A percentile compares a stretch with the other conserved stretches of the same genome.
These are phyloP conservation scores for Alternaria incomplexa DNA, from an alignment of 2,329 filamentous ascomycete species.

Conservation along the genomic window DNA sequence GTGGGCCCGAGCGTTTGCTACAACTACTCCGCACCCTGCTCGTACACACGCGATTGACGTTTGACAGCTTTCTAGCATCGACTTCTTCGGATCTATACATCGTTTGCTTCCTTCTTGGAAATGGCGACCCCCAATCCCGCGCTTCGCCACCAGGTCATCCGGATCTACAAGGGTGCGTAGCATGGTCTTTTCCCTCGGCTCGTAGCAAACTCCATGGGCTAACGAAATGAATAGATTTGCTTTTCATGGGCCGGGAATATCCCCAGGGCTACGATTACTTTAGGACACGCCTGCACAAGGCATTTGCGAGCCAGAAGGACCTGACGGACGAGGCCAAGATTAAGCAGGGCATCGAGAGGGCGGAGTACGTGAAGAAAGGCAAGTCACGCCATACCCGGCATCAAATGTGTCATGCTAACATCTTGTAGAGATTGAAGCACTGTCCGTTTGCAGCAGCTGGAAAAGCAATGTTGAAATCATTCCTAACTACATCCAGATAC, in stretches of 20 bases:
- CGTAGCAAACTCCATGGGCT: background rate
- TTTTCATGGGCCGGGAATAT: slow-evolving; percentile 85
- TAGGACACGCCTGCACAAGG: slow-evolving; percentile 78
- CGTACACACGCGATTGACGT: background rate
- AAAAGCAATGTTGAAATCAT: background rate
- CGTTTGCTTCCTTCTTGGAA: background rate
- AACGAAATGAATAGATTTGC: slow-evolving; percentile 67
- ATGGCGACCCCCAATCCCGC: slow-evolving; percentile 56
- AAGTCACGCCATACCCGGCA: slow-evolving; percentile 2
- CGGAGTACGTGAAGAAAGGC: slow-evolving; percentile 93
- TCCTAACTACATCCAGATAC: slow-evolving; percentile 64
- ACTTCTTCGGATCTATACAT: background rate
- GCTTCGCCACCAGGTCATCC: slow-evolving; percentile 79
- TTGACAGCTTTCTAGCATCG: background rate
- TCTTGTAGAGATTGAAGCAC: slow-evolving; percentile 78
- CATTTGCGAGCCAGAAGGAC: slow-evolving; percentile 77
- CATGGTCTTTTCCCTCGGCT: background rate
- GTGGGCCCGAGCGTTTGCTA: slow-evolving; percentile 1
- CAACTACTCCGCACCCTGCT: slow-evolving; percentile 1
- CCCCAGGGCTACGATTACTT: slow-evolving; percentile 86
- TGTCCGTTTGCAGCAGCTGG: slow-evolving; percentile 66
- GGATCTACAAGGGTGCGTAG: slow-evolving; percentile 80
- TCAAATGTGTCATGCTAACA: background rate
- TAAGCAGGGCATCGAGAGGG: slow-evolving; percentile 73
- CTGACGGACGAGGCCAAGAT: slow-evolving; percentile 78